phyloP scores from a whole-genome alignment of 2,329 filamentous ascomycete genomes.

The Beauveria pseudobassiana region DNA sequence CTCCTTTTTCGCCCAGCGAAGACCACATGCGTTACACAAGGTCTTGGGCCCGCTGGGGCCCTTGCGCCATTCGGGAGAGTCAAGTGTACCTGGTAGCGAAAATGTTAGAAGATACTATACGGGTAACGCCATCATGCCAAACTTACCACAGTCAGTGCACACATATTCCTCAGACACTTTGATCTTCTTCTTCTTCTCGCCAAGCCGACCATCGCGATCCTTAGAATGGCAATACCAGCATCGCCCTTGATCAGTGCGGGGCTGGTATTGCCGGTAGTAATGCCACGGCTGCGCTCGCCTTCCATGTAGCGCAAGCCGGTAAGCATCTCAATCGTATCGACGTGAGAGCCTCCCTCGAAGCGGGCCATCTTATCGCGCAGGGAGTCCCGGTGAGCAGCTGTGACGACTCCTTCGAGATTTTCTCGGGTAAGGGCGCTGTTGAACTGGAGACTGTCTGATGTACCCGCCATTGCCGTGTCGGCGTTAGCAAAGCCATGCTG shows the following conservation, averaged over 20 bases:
- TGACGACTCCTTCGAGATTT: slow-evolving; percentile 67
- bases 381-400: slow-evolving; percentile 61
- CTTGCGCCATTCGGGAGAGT: slow-evolving; percentile 94
- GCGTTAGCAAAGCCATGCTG: slow-evolving; percentile 23
- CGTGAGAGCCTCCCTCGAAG: slow-evolving; percentile 67
- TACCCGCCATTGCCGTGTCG: slow-evolving; percentile 31
- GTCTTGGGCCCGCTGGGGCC: slow-evolving; percentile 90
- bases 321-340: slow-evolving; percentile 87
- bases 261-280: slow-evolving; percentile 78
- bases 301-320: slow-evolving; percentile 83
- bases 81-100: slow-evolving; percentile 56
- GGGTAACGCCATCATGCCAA: background rate
- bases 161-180: slow-evolving; percentile 85
- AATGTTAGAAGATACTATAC: background rate
- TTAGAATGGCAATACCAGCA: slow-evolving; percentile 73
- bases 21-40: slow-evolving; percentile 87
- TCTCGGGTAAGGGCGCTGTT: slow-evolving; percentile 69
- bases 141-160: slow-evolving; percentile 81
- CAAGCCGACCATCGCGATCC: slow-evolving; percentile 64
- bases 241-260: slow-evolving; percentile 79
- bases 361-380: slow-evolving; percentile 79
- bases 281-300: slow-evolving; percentile 79
- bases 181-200: slow-evolving; percentile 78
- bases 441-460: slow-evolving; percentile 58
- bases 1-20: slow-evolving; percentile 71